A percentile compares a stretch with the other conserved stretches of the same genome.
These are phyloP conservation scores for Fusarium sp. DNA, from an alignment of 2,329 filamentous ascomycete genomes.

Conservation along the genomic window DNA sequence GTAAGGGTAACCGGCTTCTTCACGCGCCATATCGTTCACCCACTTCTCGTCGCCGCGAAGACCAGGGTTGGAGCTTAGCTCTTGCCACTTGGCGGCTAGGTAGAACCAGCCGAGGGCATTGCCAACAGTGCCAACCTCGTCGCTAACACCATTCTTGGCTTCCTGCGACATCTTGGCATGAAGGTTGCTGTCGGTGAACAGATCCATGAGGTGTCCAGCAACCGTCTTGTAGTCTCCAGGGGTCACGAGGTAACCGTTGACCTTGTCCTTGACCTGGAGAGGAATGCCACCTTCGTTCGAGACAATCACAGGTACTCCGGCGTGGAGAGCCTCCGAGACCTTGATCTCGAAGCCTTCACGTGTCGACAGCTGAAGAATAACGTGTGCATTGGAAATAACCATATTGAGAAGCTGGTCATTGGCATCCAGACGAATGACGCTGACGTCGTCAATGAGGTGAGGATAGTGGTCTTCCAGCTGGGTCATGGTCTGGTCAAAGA, in stretches of 20 bases:
- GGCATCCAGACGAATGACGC: constrained; percentile 78
- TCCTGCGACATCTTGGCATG: constrained; percentile 73
- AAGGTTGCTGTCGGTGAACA: constrained; percentile 72
- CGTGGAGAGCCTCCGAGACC: constrained; percentile 83
- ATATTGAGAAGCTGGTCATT: constrained; percentile 84
- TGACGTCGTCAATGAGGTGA: constrained; percentile 70
- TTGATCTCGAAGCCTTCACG: constrained; percentile 89
- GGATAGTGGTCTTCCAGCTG: constrained; percentile 70
- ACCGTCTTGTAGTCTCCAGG: constrained; percentile 75
- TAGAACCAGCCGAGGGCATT: constrained; percentile 82
- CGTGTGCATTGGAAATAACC: constrained; percentile 74
- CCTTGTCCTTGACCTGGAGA: constrained; percentile 75
- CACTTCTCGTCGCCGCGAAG: constrained; percentile 64
- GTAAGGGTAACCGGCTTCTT: constrained; percentile 68
- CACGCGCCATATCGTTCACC: constrained; percentile 54
- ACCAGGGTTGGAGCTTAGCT: constrained; percentile 57
- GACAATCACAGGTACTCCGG: constrained; percentile 80
- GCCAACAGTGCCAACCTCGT: constrained; percentile 83
- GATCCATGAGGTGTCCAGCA: constrained; percentile 69
- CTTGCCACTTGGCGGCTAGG: constrained; percentile 72
- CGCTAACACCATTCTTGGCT: constrained; percentile 73
- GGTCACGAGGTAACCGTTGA: constrained; percentile 78
- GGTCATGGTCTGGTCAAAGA: constrained; percentile 77
- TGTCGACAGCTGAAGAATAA: constrained; percentile 81
- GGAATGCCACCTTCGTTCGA: constrained; percentile 82